Evolutionary conservation across 2,329 filamentous ascomycete species (phyloP).

Genomic region (Paracoccidioides lutzii): DNA sequence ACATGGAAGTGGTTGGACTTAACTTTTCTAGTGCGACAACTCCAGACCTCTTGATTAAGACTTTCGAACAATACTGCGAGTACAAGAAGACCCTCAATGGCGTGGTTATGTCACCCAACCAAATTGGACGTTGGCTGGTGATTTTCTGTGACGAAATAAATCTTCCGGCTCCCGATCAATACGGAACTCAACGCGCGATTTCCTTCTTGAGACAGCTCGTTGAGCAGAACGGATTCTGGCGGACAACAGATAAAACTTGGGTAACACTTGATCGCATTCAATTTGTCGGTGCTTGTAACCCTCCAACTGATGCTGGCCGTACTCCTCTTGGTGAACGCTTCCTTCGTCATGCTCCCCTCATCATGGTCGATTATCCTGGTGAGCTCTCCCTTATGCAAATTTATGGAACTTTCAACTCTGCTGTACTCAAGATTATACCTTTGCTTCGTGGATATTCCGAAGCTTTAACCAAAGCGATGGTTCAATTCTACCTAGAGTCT

Average conservation of each 20-base stretch:
- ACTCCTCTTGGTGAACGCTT: constrained; percentile 88
- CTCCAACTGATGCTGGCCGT: constrained; percentile 90
- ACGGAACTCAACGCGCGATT: constrained; percentile 93
- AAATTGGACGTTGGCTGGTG: constrained; percentile 95
- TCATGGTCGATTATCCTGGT: constrained; percentile 99
- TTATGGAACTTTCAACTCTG: constrained; percentile 95
- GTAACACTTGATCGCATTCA: constrained; percentile 95
- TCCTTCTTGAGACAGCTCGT: constrained; percentile 95
- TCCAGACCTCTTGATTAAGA: constrained; percentile 94
- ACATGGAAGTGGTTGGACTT: constrained; percentile 97
- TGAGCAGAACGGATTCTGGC: constrained; percentile 98
- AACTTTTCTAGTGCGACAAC: constrained; percentile 99
- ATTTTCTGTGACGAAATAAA: constrained; percentile 99
- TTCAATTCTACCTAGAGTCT: constrained; percentile 87
- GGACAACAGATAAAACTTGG: constrained; percentile 94
- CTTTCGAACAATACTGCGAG: constrained; percentile 98
- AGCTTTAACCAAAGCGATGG: constrained; percentile 91
- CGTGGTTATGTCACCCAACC: constrained; percentile 85
- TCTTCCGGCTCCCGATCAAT: constrained; percentile 90
- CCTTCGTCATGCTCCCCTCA: constrained; percentile 88
- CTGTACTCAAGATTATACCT: constrained; percentile 92
- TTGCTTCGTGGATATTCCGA: constrained; percentile 91
- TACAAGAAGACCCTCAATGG: constrained; percentile 98
- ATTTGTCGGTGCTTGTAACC: constrained; percentile 97
- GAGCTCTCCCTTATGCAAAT: constrained; percentile 92